Percentiles rank a stretch among this genome's conserved stretches.
These are phyloP conservation scores for Populus simonii DNA, from an alignment of 345 rosid genomes.

Conservation along the genomic window DNA sequence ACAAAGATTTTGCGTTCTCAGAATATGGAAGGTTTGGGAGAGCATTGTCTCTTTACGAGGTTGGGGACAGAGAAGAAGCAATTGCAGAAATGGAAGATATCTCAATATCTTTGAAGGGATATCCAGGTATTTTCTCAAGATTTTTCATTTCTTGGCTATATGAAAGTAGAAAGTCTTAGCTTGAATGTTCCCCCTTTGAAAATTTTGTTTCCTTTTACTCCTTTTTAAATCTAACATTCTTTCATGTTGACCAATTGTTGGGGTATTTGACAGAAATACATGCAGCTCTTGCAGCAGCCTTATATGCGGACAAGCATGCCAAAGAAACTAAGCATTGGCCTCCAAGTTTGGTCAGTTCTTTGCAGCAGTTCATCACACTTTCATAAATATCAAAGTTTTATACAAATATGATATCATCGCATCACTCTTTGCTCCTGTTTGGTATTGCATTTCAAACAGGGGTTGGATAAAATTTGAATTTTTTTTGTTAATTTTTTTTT, in stretches of 20 bases:
- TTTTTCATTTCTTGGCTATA: background rate
- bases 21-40: conserved; percentile 63
- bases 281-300: conserved; percentile 62
- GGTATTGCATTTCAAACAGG: too few species aligned
- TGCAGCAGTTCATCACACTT: conserved; percentile 54
- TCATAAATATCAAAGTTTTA: conserved; percentile 16
- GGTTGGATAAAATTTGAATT: too few species aligned
- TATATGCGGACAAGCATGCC: conserved; percentile 57
- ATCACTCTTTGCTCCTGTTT: background rate
- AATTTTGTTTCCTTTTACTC: background rate
- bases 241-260: background rate
- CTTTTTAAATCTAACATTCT: background rate
- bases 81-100: conserved; percentile 68
- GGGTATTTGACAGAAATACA: conserved; percentile 43
- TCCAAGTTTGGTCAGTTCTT: conserved; percentile 60
- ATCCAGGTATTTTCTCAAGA: conserved; percentile 38
- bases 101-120: conserved; percentile 56
- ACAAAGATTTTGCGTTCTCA: conserved; percentile 56
- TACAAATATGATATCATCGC: background rate
- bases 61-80: conserved; percentile 54
- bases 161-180: background rate
- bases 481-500: too few species aligned
- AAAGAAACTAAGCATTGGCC: conserved; percentile 66
- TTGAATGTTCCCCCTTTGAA: background rate
- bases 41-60: conserved; percentile 53